These are phyloP conservation scores for Clonostachys solani DNA, from an alignment of 2,329 filamentous ascomycete genomes.

Conservation along the genomic window DNA sequence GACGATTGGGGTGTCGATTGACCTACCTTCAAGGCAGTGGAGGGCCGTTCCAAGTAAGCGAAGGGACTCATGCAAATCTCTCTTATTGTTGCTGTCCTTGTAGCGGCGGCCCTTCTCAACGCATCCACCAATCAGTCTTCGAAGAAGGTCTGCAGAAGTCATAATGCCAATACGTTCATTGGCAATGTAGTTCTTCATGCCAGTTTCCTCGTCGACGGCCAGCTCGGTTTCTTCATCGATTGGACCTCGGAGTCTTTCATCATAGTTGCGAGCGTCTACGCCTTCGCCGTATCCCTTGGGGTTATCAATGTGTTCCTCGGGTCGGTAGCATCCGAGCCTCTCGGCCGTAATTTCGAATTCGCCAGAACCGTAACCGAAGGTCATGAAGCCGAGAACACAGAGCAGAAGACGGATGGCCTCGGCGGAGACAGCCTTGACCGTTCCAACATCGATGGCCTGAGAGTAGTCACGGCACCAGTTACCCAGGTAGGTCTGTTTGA, in stretches of 20 bases:
- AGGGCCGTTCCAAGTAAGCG: constrained; percentile 82
- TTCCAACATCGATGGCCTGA: constrained; percentile 89
- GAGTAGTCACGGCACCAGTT: constrained; percentile 95
- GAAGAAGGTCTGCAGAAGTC: constrained; percentile 75
- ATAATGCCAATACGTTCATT: constrained; percentile 75
- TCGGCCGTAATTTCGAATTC: constrained; percentile 84
- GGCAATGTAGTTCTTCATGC: constrained; percentile 93
- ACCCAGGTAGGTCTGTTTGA: constrained; percentile 90
- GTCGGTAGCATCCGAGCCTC: constrained; percentile 76
- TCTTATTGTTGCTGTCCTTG: constrained; percentile 46
- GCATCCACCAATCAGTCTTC: constrained; percentile 66
- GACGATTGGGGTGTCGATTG: neutral
- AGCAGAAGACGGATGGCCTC: constrained; percentile 88
- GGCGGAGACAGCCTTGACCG: constrained; percentile 83
- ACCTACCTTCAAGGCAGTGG: constrained; percentile 76
- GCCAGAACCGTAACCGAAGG: constrained; percentile 77
- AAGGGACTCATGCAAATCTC: constrained; percentile 83
- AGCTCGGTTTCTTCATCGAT: constrained; percentile 77
- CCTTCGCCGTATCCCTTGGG: constrained; percentile 89
- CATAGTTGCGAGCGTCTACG: constrained; percentile 76
- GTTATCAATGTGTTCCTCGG: constrained; percentile 73
- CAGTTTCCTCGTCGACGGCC: constrained; percentile 68
- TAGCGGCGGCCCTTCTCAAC: constrained; percentile 81
- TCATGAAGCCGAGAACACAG: constrained; percentile 87
- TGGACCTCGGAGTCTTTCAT: constrained; percentile 74